phyloP scores from a whole-genome alignment of 371 early-diverging fungal species.

The Umbelopsis sp. region DNA sequence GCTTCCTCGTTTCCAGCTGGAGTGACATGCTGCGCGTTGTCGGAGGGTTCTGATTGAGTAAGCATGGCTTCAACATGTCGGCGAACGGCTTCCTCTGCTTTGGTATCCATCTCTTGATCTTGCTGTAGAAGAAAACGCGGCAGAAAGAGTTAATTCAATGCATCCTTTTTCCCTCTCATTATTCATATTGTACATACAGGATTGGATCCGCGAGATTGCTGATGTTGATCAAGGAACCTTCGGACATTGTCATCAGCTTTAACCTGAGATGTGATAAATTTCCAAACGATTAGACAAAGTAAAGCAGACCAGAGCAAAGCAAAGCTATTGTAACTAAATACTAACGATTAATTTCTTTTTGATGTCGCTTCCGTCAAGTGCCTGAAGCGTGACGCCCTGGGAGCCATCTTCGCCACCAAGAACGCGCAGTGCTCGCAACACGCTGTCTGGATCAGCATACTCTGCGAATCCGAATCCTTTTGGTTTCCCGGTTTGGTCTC shows the following conservation, averaged over 20 bases:
- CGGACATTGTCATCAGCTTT: conserved; percentile 78
- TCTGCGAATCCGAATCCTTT: conserved; percentile 85
- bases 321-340: background rate
- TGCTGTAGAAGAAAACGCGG: background rate
- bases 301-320: background rate
- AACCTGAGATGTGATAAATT: conserved; percentile 31
- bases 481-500: conserved; percentile 67
- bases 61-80: conserved; percentile 41
- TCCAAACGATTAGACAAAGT: background rate
- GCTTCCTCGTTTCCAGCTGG: background rate
- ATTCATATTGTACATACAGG: background rate
- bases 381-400: conserved; percentile 53
- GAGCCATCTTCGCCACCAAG: conserved; percentile 68
- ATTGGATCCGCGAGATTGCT: conserved; percentile 31
- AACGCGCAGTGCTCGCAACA: conserved; percentile 70
- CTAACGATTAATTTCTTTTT: conserved; percentile 66
- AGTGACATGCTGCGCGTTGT: background rate
- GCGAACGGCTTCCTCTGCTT: conserved; percentile 37
- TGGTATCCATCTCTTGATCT: conserved; percentile 22
- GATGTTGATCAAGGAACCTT: conserved; percentile 62
- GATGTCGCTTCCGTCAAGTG: conserved; percentile 57
- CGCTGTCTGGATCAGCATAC: conserved; percentile 71
- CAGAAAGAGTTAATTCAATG: background rate
- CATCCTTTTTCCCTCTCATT: background rate
- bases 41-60: conserved; percentile 1